phyloP scores from a whole-genome alignment of 768 basidiomycete species.

The Pleurotus ostreatus region DNA sequence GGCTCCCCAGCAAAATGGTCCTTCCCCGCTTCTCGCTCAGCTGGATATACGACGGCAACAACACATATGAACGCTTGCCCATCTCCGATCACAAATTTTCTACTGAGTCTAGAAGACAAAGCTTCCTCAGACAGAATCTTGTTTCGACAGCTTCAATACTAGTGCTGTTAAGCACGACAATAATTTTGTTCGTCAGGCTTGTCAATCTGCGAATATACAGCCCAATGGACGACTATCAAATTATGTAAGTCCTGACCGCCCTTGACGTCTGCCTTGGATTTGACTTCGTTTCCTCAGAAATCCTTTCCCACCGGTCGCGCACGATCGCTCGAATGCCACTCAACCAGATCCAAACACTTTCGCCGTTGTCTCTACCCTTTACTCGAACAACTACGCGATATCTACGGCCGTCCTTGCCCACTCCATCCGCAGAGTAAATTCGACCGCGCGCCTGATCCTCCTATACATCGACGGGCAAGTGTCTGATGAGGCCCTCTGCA shows the following conservation, averaged over 20 bases:
- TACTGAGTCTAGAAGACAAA: no score
- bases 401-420: constrained; percentile 25
- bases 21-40: no score
- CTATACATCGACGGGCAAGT: constrained; percentile 28
- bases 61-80: no score
- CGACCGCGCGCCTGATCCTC: constrained; percentile 21
- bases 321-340: neutral
- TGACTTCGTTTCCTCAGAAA: constrained; percentile 9
- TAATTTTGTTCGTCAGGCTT: no score
- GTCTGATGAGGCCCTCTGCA: constrained; percentile 34
- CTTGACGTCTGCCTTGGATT: neutral
- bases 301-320: constrained; percentile 14
- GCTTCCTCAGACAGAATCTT: no score
- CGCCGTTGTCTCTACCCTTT: constrained; percentile 22
- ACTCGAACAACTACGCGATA: constrained; percentile 24
- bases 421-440: constrained; percentile 19
- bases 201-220: constrained; percentile 11
- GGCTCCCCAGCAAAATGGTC: no score
- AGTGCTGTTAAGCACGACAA: no score
- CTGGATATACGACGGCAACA: no score
- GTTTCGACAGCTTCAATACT: no score
- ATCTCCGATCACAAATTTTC: no score
- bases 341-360: constrained; percentile 9
- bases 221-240: constrained; percentile 20
- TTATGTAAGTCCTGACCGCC: constrained; percentile 15